Conservation (phyloP, 2,329 filamentous ascomycete genomes). For the Fusarium ambrosium region DNA sequence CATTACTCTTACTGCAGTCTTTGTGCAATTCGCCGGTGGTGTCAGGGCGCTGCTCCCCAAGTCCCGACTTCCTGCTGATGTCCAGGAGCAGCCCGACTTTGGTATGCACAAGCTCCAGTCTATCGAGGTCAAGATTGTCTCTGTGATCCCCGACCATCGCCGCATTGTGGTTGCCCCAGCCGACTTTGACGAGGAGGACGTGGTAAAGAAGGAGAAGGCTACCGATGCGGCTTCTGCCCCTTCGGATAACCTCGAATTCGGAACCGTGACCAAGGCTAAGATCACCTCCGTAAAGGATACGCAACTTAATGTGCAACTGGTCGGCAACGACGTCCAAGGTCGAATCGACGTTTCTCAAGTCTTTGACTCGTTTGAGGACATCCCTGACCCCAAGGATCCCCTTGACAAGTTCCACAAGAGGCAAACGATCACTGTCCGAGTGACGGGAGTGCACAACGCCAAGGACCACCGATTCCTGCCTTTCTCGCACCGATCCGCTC, state of each 20-base stretch:
- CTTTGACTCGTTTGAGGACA: constrained; percentile 90
- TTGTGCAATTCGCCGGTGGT: constrained; percentile 87
- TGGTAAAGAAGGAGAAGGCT: constrained; percentile 53
- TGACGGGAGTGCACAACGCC: constrained; percentile 90
- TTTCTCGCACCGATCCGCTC: constrained; percentile 85
- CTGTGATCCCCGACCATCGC: constrained; percentile 77
- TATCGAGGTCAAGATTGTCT: constrained; percentile 78
- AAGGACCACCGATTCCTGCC: constrained; percentile 92
- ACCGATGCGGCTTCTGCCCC: constrained; percentile 52
- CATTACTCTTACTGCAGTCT: constrained; percentile 83
- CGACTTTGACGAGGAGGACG: constrained; percentile 61
- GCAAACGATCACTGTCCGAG: constrained; percentile 78
- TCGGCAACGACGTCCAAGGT: constrained; percentile 81
- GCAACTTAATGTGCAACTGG: constrained; percentile 90
- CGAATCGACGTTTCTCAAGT: constrained; percentile 92
- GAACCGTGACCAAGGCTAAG: constrained; percentile 80
- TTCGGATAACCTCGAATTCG: constrained; percentile 80
- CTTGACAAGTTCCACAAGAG: constrained; percentile 79
- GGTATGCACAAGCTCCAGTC: constrained; percentile 84
- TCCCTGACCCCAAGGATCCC: constrained; percentile 84
- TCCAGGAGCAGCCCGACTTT: constrained; percentile 77
- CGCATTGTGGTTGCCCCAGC: constrained; percentile 73
- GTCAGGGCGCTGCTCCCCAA: constrained; percentile 86
- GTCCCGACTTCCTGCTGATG: constrained; percentile 79
- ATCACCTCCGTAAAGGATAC: constrained; percentile 90